phyloP scores from a whole-genome alignment of 768 basidiomycete species.

The Clavulina sp. region DNA sequence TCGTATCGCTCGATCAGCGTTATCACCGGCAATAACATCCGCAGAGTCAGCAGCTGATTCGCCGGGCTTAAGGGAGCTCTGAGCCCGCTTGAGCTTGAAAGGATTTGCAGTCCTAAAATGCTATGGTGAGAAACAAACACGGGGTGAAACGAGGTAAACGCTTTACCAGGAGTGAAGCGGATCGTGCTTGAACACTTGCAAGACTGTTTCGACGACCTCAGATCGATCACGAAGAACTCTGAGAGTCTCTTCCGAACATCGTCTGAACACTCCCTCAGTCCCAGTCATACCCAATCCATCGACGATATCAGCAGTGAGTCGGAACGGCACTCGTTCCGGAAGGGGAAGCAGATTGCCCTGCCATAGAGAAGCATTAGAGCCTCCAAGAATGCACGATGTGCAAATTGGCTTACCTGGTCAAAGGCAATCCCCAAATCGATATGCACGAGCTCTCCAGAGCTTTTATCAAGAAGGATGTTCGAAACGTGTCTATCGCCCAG shows the following conservation, averaged over 20 bases:
- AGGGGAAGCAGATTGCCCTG: conserved; percentile 65
- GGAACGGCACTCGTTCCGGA: conserved; percentile 86
- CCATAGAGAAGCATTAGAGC: not conserved
- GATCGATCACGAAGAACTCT: conserved; percentile 75
- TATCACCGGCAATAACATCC: conserved; percentile 58
- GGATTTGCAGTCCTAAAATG: conserved; percentile 56
- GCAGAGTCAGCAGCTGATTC: conserved; percentile 11
- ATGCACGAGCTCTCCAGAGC: conserved; percentile 75
- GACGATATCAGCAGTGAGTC: conserved; percentile 83
- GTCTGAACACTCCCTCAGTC: conserved; percentile 84
- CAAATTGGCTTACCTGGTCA: conserved; percentile 47
- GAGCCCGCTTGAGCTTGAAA: conserved; percentile 36
- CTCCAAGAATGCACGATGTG: not conserved
- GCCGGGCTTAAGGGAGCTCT: not conserved
- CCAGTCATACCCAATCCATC: conserved; percentile 87
- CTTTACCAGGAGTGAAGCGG: conserved; percentile 84
- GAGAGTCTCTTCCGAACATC: conserved; percentile 88
- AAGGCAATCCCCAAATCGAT: conserved; percentile 96
- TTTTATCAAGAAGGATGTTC: conserved; percentile 79
- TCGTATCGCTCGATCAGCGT: conserved; percentile 74
- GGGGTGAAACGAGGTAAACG: not conserved
- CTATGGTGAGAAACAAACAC: not conserved
- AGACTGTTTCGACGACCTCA: conserved; percentile 78
- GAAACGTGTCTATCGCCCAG: conserved; percentile 84
- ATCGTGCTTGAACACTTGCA: conserved; percentile 95